phyloP scores from a whole-genome alignment of 2,329 filamentous ascomycete species.

The Fusarium algeriense region DNA sequence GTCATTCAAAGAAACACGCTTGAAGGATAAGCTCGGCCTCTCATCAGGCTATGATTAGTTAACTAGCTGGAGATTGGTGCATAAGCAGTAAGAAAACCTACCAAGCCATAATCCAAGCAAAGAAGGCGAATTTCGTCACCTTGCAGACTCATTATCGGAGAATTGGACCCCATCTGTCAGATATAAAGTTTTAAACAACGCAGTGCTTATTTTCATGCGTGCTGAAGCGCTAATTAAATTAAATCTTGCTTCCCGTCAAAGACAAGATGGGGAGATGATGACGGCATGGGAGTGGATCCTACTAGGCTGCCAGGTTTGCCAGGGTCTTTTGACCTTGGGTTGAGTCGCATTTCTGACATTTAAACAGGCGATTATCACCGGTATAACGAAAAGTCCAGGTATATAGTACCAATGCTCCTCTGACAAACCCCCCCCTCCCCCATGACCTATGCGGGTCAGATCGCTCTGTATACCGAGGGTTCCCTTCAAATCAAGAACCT shows the following conservation, averaged over 20 bases:
- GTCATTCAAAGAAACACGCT: background rate
- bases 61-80: too few relatives aligned
- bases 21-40: background rate
- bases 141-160: background rate
- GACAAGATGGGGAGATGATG: fast-evolving
- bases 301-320: too few relatives aligned
- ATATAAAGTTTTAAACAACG: fast-evolving
- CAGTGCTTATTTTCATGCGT: fast-evolving
- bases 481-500: too few relatives aligned
- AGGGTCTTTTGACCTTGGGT: background rate
- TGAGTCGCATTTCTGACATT: background rate
- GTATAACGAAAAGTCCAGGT: background rate
- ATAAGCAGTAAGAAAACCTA: background rate
- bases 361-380: too few relatives aligned
- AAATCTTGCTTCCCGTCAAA: background rate
- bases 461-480: too few relatives aligned
- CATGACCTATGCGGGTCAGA: too few relatives aligned
- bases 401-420: too few relatives aligned
- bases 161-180: too few relatives aligned
- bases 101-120: background rate
- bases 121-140: background rate
- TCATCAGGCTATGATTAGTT: background rate
- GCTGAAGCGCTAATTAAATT: background rate
- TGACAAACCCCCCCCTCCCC: too few relatives aligned
- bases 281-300: background rate